Evolutionary conservation across 345 rosid genomes (phyloP), one percentile per base, ranked within the genome.

Genomic region (Luvunga scandens): DNA sequence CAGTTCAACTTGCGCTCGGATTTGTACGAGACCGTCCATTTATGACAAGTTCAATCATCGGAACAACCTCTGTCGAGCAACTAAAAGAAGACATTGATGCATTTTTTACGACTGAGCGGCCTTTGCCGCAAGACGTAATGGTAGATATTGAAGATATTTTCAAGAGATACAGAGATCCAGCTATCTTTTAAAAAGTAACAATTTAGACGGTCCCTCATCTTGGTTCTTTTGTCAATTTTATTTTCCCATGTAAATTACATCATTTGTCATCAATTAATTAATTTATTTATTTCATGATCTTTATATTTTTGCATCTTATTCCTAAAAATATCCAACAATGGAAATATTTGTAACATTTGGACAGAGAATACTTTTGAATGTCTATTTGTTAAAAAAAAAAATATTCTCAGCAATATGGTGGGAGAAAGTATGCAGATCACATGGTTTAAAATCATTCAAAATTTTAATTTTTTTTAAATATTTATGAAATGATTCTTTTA

Each of bases 41-140:
- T 77, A 87, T 93, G 90, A 86, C 92, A 0, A 93, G 97, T 82
- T 86, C 95, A 7, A 93, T 95, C 72, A 84, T 91, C 1, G 98
- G 99, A 4, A 88, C 97, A 45, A 94, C 98, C 77, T 94, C 97
- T 0, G 78, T 93, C 0, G 87, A 85, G 30, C 99, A 95, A 66
- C 83, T 93, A 6, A 91, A 91, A 78, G 99, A 95, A 86, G 93
- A 95, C 72, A 87, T 92, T 5, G 94, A 91, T 82, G 93, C 93
- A 73, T 91, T 92, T 83, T 62, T 89, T 70, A 79, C 84, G 53
- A 87, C 91, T 3, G 86, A 85, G 71, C 84, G 94, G 76, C 98
- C 94, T 0, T 83, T 92, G 79, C 86, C 94, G 6, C 74, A 81
- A 0, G 90, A 91, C 85, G 82, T 91, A 30, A 85, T 83, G 92